Percentiles rank a stretch among this genome's conserved stretches.
Evolutionary conservation across 495 filamentous ascomycete species (phyloP).

Genomic region (Penicillium soppii): DNA sequence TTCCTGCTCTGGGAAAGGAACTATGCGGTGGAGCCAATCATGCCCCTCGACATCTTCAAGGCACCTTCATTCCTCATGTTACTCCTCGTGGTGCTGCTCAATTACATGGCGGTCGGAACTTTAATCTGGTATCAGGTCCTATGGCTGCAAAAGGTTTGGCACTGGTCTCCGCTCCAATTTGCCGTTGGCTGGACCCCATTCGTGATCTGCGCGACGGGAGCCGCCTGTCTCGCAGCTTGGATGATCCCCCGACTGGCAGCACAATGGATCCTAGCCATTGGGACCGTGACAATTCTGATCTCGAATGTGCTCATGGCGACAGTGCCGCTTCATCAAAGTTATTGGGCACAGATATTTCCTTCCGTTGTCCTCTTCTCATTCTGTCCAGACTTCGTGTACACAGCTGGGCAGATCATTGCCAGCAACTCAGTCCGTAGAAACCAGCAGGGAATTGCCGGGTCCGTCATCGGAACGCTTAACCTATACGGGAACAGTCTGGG

Average conservation of each 20-base stretch:
- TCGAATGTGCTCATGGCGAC: slow-evolving; percentile 45
- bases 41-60: slow-evolving; percentile 52
- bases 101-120: slow-evolving; percentile 52
- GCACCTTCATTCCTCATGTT: slow-evolving; percentile 48
- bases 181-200: slow-evolving; percentile 46
- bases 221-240: slow-evolving; percentile 46
- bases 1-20: slow-evolving; percentile 50
- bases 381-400: slow-evolving; percentile 52
- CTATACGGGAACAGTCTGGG: slow-evolving; percentile 50
- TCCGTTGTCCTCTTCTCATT: slow-evolving; percentile 44
- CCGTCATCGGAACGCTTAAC: slow-evolving; percentile 46
- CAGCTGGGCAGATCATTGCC: slow-evolving; percentile 54
- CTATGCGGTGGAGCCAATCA: slow-evolving; percentile 41
- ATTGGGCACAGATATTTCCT: slow-evolving; percentile 53
- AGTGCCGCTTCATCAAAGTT: slow-evolving; percentile 47
- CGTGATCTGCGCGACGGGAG: slow-evolving; percentile 36
- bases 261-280: slow-evolving; percentile 52
- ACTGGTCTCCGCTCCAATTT: slow-evolving; percentile 44
- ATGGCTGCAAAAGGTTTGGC: slow-evolving; percentile 47
- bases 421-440: slow-evolving; percentile 49
- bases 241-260: slow-evolving; percentile 47
- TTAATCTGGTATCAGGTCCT: slow-evolving; percentile 49
- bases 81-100: slow-evolving; percentile 48
- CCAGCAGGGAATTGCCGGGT: slow-evolving; percentile 51
- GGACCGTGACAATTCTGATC: slow-evolving; percentile 35